phyloP scores from a whole-genome alignment of 352 stramenopile genomes.

The Elongisporangium undulatum region DNA sequence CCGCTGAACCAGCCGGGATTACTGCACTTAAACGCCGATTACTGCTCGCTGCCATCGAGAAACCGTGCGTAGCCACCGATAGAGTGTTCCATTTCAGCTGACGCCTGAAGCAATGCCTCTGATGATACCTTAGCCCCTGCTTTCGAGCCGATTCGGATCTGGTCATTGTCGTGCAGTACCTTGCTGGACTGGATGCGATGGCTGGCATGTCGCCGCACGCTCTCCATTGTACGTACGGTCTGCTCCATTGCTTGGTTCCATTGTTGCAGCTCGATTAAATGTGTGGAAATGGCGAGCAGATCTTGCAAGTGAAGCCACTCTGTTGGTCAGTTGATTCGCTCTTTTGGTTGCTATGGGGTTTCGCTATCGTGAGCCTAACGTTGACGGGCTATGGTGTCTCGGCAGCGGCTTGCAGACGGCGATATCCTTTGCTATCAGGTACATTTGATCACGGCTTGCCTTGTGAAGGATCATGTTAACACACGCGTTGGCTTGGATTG shows the following conservation, averaged over 20 bases:
- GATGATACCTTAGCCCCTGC: conserved; percentile 24
- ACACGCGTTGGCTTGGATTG: background rate
- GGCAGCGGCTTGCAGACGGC: conserved; percentile 46
- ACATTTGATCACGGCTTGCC: background rate
- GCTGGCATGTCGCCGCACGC: conserved; percentile 25
- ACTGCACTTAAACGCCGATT: background rate
- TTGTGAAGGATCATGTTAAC: background rate
- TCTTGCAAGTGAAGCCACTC: conserved; percentile 46
- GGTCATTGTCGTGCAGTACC: conserved; percentile 42
- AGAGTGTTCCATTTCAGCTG: background rate
- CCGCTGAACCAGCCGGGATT: background rate
- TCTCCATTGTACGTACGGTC: conserved; percentile 45
- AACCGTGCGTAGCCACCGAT: background rate
- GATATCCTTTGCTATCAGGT: conserved; percentile 70
- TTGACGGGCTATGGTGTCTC: background rate
- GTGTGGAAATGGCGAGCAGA: conserved; percentile 18
- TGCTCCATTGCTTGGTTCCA: background rate
- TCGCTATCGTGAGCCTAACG: background rate
- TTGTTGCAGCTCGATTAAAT: background rate
- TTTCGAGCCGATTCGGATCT: conserved; percentile 60
- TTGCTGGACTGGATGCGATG: conserved; percentile 38
- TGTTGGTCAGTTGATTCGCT: conserved; percentile 22
- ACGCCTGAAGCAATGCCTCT: background rate
- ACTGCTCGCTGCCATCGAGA: background rate
- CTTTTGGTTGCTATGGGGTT: background rate